Evolutionary conservation across 495 filamentous ascomycete genomes (phyloP), one percentile per base, ranked within the genome.

Genomic region (Tuber magnatum): DNA sequence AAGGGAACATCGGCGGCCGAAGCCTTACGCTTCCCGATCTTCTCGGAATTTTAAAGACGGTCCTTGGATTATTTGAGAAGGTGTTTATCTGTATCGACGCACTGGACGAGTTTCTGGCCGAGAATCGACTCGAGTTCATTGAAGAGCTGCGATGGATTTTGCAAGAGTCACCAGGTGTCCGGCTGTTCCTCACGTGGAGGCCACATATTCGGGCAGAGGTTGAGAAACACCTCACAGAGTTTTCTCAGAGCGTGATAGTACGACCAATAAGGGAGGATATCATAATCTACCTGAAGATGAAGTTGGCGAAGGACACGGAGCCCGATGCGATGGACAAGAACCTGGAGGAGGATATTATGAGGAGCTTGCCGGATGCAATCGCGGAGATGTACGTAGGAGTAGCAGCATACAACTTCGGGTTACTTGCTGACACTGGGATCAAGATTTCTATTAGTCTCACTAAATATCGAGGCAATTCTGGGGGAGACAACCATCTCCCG

Each of bases 401-500:
- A 35, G 56, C 28, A 32, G 7, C 14, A 65, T 65, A 35, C 56
- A 65, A 35, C 9, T 18, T 8, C 16, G 20, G n/a, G 28, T 65
- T 35, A 32, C 18, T 18, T 35, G 32, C 56, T 65, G 56, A 65
- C 28, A 20, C 56, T 65, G 1, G 28, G 14, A 18, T 65, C 56
- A 32, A 65, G 56, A 35, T 65, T 65, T 2, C 56, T 65, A 14
- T 35, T 35, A 65, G 56, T 65, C 28, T 65, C 56, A 35, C 20
- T 65, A 35, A 65, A 65, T 35, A 65, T 65, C 56, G 56, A 65
- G 56, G 56, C 56, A 65, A 65, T 65, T 65, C 56, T 65, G 28
- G 56, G 56, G 28, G 56, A 65, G 28, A 35, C 56, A 65, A 65
- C 56, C 1, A 32, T 65, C 56, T 35, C 56, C 1, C 28, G 14